Base-by-base conservation (phyloP, 2,329 filamentous ascomycete species). In the Purpureocillium takamizusanense region DNA sequence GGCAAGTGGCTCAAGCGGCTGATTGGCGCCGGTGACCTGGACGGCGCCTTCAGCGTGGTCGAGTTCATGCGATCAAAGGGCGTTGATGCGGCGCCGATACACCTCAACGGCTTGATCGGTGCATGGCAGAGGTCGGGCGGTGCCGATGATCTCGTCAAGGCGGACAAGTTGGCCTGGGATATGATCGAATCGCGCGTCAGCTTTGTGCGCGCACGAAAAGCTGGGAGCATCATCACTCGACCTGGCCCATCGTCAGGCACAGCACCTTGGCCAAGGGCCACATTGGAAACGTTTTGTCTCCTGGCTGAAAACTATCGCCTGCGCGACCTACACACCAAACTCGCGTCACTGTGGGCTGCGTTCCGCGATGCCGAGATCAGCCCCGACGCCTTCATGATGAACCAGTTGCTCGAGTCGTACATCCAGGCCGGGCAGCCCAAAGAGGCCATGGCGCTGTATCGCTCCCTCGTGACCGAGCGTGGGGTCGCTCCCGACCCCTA, bases 1-100 rank as follows among this genome's bases (percentile, higher is more conserved):
- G 84, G 82, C 27, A 89, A 86, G 51, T 95, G 88, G 89, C 72
- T 94, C 52, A 90, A 90, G 59, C 78, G 83, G 36, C 74, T 94
- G 8, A 83, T 94, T 40, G 81, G 81, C 13, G 75, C 80, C 41
- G 79, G 78, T 2, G 75, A 87, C 46, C 62, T 85, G 12, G 74
- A 83, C 40, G 83, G 81, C 2, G 86, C 86, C 3, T 70, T 76
- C 37, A 75, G 77, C 42, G 85, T 94, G 8, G 66, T 92, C 21
- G 73, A 83, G 12, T 70, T 88, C 45, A 90, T 94, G 83, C 77
- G 80, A 48, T 67, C 74, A 37, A 76, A 74, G 49, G 78, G 78
- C 2, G 73, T 88, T 27, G 67, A 69, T 41, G 79, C 86, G 3
- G 78, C 84, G 31, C 67, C 84, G 2, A 81, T 83, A 37, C 85